A percentile compares a stretch with the other conserved stretches of the same genome.
phyloP scores from a whole-genome alignment of 495 filamentous ascomycete genomes.

The Hyphodiscus hymeniophilus region DNA sequence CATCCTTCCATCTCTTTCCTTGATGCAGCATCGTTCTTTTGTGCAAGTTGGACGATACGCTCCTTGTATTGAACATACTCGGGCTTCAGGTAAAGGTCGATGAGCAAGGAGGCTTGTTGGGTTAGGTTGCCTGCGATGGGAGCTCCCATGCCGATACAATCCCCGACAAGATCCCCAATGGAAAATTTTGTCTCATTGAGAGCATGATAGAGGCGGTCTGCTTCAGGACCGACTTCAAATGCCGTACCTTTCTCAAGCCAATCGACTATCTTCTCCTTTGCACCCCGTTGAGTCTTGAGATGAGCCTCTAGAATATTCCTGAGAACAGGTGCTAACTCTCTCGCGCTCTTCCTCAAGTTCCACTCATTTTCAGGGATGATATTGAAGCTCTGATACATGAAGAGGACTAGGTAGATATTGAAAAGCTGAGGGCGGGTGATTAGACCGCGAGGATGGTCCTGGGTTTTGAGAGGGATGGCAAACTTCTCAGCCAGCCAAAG shows the following conservation, averaged over 20 bases:
- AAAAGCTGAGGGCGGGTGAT: conserved; percentile 74
- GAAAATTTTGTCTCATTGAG: conserved; percentile 56
- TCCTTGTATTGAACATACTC: conserved; percentile 45
- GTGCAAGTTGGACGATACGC: conserved; percentile 51
- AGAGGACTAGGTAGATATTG: conserved; percentile 62
- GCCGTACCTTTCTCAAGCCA: conserved; percentile 23
- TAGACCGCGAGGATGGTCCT: conserved; percentile 57
- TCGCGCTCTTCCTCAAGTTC: conserved; percentile 52
- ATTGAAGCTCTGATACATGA: conserved; percentile 41
- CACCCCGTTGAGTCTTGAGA: conserved; percentile 49
- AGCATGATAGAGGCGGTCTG: conserved; percentile 40
- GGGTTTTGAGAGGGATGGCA: conserved; percentile 64
- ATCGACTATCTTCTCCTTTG: conserved; percentile 44
- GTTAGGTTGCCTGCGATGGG: conserved; percentile 61
- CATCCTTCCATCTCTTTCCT: conserved; percentile 38
- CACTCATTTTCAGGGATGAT: conserved; percentile 45
- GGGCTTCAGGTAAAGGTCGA: conserved; percentile 67
- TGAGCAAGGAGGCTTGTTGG: conserved; percentile 67
- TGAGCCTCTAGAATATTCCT: conserved; percentile 29
- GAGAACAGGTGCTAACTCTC: conserved; percentile 51
- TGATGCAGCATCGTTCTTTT: conserved; percentile 35
- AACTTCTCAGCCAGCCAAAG: conserved; percentile 68
- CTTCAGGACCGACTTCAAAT: conserved; percentile 32
- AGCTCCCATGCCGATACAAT: conserved; percentile 41
- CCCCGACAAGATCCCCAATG: conserved; percentile 43